phyloP scores from a whole-genome alignment of 139 green algal genomes.

The Prasinococcaceae sp. region DNA sequence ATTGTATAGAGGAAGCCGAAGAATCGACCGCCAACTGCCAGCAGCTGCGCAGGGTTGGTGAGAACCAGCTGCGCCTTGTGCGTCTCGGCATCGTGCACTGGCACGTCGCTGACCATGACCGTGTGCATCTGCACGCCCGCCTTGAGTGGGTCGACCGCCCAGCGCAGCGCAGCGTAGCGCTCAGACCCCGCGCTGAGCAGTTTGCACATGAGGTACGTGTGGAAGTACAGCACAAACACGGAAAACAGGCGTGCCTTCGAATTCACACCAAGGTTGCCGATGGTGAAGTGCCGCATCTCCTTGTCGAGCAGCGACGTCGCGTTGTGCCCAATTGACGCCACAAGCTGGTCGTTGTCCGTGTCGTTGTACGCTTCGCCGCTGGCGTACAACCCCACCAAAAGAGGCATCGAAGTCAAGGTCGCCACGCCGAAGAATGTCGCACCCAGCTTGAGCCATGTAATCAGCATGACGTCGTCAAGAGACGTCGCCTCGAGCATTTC shows the following conservation, averaged over 20 bases:
- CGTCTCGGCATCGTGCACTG: not conserved
- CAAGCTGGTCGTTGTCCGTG: not conserved
- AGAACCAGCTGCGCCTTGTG: not conserved
- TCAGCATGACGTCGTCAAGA: slow-evolving; percentile 10
- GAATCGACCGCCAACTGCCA: too few relatives aligned
- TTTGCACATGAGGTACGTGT: not conserved
- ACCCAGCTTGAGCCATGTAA: slow-evolving; percentile 1
- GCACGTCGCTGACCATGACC: slow-evolving; percentile 3
- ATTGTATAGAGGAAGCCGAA: too few relatives aligned
- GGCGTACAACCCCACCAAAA: not conserved
- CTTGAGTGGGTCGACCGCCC: not conserved
- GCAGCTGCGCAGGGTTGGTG: too few relatives aligned
- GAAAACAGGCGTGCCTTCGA: too few relatives aligned
- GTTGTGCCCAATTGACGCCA: too few relatives aligned
- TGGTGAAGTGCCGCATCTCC: not conserved
- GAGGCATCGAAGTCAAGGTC: not conserved
- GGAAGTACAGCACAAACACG: not conserved
- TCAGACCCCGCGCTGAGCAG: not conserved
- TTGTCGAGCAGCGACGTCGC: not conserved
- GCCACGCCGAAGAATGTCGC: not conserved
- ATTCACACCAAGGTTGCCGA: too few relatives aligned
- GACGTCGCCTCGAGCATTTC: too few relatives aligned
- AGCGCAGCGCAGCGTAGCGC: not conserved
- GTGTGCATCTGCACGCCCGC: slow-evolving; percentile 7
- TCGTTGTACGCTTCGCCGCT: not conserved